These are phyloP conservation scores for Chamaecyparis obtusa DNA, from an alignment of 75 land plant species.

Conservation along the genomic window DNA sequence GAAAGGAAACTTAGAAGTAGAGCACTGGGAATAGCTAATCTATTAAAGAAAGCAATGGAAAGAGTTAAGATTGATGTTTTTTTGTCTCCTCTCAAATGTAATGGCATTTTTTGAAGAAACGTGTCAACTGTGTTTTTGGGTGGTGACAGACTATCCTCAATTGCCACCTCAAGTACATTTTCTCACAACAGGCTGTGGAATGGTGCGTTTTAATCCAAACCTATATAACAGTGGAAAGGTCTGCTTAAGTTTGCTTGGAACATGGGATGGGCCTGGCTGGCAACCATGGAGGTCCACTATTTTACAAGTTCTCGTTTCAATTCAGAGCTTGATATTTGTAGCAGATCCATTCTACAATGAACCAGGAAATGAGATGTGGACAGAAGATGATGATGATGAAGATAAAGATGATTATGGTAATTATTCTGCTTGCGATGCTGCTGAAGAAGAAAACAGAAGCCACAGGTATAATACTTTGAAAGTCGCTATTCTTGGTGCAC, in stretches of 20 bases:
- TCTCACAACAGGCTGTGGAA: conserved; percentile 48
- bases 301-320: conserved; percentile 41
- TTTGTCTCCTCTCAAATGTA: background rate
- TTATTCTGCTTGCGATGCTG: conserved; percentile 8
- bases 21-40: no score
- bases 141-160: conserved; percentile 35
- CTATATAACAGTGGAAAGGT: conserved; percentile 39
- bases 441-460: conserved; percentile 21
- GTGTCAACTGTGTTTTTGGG: background rate
- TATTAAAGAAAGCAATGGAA: background rate
- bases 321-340: conserved; percentile 39
- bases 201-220: conserved; percentile 46
- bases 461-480: conserved; percentile 31
- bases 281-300: conserved; percentile 37
- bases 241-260: conserved; percentile 45
- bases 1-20: no score
- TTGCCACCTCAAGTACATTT: conserved; percentile 37
- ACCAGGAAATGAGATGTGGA: conserved; percentile 30
- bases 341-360: conserved; percentile 45
- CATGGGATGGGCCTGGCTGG: conserved; percentile 50
- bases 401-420: background rate
- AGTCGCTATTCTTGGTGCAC: conserved; percentile 28
- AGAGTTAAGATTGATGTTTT: background rate
- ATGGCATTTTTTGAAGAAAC: background rate
- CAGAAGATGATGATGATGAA: background rate